Conservation (phyloP, 306 rosid species). For the Corylus avellana region DNA sequence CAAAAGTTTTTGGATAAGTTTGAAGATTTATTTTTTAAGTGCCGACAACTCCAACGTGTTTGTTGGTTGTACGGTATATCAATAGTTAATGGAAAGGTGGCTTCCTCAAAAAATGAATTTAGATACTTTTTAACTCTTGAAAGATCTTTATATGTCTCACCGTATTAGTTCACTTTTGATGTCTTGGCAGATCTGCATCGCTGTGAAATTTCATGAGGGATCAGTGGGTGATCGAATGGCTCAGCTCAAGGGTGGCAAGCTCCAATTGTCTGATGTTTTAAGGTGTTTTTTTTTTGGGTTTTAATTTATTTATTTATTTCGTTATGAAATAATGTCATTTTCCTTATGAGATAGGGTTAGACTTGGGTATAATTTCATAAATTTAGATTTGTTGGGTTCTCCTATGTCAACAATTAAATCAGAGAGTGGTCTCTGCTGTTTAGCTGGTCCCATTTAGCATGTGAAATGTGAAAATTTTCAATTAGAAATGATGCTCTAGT, state of each 20-base stretch:
- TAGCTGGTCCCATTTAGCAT: neutral
- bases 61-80: slow-evolving; percentile 77
- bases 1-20: slow-evolving; percentile 61
- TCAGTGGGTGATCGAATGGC: slow-evolving; percentile 91
- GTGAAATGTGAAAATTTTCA: neutral
- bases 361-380: neutral
- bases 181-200: slow-evolving; percentile 59
- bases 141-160: slow-evolving; percentile 7
- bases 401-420: neutral
- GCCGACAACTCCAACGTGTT: slow-evolving; percentile 49
- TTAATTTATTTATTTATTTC: neutral
- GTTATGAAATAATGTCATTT: neutral
- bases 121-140: neutral
- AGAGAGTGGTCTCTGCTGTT: neutral
- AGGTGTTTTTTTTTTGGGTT: slow-evolving; percentile 45
- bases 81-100: slow-evolving; percentile 72
- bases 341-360: neutral
- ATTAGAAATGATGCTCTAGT: neutral
- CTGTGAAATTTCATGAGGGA: slow-evolving; percentile 82
- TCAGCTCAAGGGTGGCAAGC: slow-evolving; percentile 63
- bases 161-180: neutral
- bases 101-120: neutral
- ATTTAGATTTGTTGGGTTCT: slow-evolving; percentile 11
- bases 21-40: slow-evolving; percentile 53
- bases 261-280: slow-evolving; percentile 63